These are phyloP conservation scores for Candida piceae DNA, from an alignment of 805 yeast species.

Conservation along the genomic window DNA sequence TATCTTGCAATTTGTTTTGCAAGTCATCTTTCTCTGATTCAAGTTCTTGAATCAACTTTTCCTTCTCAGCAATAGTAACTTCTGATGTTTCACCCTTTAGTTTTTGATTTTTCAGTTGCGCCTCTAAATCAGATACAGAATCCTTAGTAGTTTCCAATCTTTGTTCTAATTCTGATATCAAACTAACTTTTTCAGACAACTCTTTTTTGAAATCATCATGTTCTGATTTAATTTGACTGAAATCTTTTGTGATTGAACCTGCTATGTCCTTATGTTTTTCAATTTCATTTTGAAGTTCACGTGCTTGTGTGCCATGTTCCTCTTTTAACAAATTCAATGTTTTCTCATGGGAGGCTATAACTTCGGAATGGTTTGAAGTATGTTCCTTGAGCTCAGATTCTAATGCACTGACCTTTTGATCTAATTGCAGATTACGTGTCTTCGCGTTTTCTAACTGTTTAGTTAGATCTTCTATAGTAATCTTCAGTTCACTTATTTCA, in stretches of 20 bases:
- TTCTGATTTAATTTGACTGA: neutral
- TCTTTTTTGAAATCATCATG: neutral
- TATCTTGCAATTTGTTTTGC: too few species aligned
- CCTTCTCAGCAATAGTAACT: neutral
- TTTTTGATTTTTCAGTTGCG: neutral
- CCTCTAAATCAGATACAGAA: neutral
- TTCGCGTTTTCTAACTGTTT: conserved; percentile 7
- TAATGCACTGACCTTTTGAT: neutral
- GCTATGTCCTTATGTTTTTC: neutral
- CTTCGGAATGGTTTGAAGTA: neutral
- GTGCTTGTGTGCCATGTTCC: neutral
- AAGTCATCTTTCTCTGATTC: neutral
- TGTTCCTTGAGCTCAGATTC: conserved; percentile 1
- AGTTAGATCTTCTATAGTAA: conserved; percentile 25
- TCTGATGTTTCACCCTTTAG: neutral
- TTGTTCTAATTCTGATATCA: too few species aligned
- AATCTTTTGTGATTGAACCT: neutral
- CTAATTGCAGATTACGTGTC: conserved; percentile 4
- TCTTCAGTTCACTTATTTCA: conserved; percentile 30
- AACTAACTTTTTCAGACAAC: too few species aligned
- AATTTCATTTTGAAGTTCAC: neutral
- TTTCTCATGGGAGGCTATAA: neutral
- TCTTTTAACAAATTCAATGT: neutral
- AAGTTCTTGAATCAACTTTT: neutral
- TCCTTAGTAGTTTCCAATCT: too few species aligned